Percentiles rank a stretch among this genome's conserved stretches.
These are phyloP conservation scores for Nigrospora osmanthi DNA, from an alignment of 2,329 filamentous ascomycete species.

Conservation along the genomic window DNA sequence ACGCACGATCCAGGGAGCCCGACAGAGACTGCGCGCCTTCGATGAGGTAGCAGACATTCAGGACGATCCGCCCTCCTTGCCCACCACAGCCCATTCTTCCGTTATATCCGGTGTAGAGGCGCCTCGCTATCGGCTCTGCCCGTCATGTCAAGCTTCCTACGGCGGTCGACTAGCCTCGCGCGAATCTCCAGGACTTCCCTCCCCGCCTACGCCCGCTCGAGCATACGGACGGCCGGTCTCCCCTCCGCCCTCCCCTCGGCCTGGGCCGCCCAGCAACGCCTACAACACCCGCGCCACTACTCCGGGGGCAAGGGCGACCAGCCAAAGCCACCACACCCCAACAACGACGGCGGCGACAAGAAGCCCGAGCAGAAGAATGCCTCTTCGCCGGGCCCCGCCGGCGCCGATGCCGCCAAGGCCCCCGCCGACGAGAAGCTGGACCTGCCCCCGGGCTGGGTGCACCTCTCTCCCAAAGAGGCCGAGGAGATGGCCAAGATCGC, in stretches of 20 bases:
- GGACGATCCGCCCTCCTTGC: not conserved
- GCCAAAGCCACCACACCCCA: conserved; percentile 5
- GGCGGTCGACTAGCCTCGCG: conserved; percentile 19
- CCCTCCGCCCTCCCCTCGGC: conserved; percentile 13
- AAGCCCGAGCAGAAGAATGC: conserved; percentile 18
- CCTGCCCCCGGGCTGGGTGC: conserved; percentile 20
- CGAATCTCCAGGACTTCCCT: conserved; percentile 16
- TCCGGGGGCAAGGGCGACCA: conserved; percentile 11
- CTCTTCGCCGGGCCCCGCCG: conserved; percentile 18
- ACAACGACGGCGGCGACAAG: conserved; percentile 4
- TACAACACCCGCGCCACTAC: conserved; percentile 13
- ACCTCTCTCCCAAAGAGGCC: conserved; percentile 13
- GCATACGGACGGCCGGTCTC: conserved; percentile 12
- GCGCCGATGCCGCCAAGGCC: conserved; percentile 11
- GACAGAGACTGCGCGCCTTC: not conserved
- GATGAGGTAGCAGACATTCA: conserved; percentile 2
- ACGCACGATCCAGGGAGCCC: too few species aligned
- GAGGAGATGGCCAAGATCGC: conserved; percentile 1
- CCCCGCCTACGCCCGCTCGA: conserved; percentile 13
- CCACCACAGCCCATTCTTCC: conserved; percentile 4
- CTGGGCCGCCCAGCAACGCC: conserved; percentile 10
- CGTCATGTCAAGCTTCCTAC: conserved; percentile 23
- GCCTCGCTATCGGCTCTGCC: conserved; percentile 12
- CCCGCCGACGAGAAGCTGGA: conserved; percentile 6
- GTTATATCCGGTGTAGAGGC: conserved; percentile 9